These are phyloP conservation scores for Aegilops bicornis DNA, from an alignment of 176 grass and related monocot genomes.

Conservation along the genomic window DNA sequence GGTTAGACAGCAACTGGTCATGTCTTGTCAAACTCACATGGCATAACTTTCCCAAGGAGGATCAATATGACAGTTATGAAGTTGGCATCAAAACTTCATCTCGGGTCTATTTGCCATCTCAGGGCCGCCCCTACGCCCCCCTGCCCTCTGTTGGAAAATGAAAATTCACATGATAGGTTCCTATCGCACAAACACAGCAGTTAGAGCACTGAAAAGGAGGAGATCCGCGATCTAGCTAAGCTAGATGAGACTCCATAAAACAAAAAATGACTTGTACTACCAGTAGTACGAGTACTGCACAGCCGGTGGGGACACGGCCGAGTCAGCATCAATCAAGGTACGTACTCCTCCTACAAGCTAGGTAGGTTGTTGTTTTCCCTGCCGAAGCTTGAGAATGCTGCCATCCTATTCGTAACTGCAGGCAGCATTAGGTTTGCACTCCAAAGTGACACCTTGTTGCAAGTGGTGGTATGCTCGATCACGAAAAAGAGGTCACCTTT, in stretches of 20 bases:
- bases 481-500: not conserved
- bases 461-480: not conserved
- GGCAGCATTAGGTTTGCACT: not conserved
- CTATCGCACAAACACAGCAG: not conserved
- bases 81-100: not conserved
- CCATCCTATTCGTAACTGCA: not conserved
- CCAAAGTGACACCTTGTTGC: constrained; percentile 19
- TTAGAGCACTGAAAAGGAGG: not conserved
- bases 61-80: not conserved
- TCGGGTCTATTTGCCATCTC: not conserved
- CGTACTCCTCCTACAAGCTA: not conserved
- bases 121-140: not conserved
- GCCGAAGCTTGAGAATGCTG: constrained; percentile 8
- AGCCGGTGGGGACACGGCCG: constrained; percentile 1
- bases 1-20: too few relatives aligned
- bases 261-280: not conserved
- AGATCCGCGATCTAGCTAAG: not conserved
- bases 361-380: constrained; percentile 27
- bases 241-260: not conserved
- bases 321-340: constrained; percentile 41
- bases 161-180: not conserved
- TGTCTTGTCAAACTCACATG: too few relatives aligned
- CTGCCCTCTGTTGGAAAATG: not conserved
- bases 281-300: not conserved
- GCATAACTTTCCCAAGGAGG: too few relatives aligned